These are phyloP conservation scores for Flaveria ramosissima DNA, from an alignment of 129 eudicot species.

Conservation along the genomic window DNA sequence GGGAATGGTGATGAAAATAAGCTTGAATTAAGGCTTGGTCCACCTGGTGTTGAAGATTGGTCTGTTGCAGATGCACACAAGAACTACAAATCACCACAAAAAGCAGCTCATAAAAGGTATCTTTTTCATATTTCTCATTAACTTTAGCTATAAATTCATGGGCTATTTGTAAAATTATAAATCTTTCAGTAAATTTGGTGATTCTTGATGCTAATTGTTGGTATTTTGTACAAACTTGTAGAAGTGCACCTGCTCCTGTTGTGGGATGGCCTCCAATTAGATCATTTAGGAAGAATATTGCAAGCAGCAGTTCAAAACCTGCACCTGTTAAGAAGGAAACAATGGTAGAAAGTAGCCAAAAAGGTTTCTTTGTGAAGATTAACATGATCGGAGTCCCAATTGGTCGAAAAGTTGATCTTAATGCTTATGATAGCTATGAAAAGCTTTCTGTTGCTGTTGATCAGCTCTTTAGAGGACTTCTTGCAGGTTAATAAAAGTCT, in stretches of 20 bases:
- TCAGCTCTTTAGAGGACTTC: constrained; percentile 88
- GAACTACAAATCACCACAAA: constrained; percentile 60
- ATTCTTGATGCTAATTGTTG: constrained; percentile 23
- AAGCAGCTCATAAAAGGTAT: constrained; percentile 93
- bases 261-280: constrained; percentile 99
- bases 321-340: constrained; percentile 41
- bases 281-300: constrained; percentile 80
- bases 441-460: constrained; percentile 84
- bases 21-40: constrained; percentile 87
- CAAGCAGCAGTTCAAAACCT: constrained; percentile 59
- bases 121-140: neutral
- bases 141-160: neutral
- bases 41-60: constrained; percentile 75
- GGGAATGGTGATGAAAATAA: constrained; percentile 58
- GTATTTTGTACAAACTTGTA: constrained; percentile 19
- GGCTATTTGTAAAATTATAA: neutral
- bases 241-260: constrained; percentile 88
- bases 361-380: constrained; percentile 84
- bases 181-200: neutral
- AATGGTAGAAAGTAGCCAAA: constrained; percentile 38
- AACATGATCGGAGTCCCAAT: constrained; percentile 95
- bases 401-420: constrained; percentile 88
- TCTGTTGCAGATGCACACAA: constrained; percentile 43
- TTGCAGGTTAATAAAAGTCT: constrained; percentile 61
- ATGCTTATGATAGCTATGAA: constrained; percentile 69